phyloP scores from a whole-genome alignment of 2,329 filamentous ascomycete genomes.

The Aspergillus fischeri region DNA sequence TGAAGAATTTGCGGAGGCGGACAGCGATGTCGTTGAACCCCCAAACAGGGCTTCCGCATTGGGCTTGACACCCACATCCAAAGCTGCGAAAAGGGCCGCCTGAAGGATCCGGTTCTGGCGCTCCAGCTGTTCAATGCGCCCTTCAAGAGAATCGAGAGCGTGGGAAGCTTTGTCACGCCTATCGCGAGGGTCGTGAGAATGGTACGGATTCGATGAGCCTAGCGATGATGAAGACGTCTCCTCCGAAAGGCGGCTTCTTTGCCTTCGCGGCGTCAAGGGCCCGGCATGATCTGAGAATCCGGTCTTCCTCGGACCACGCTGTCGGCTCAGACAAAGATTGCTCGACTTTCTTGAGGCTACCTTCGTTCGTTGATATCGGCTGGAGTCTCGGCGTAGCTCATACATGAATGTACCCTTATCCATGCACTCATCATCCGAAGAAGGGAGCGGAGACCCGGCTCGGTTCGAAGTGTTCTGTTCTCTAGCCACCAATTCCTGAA shows the following conservation, averaged over 20 bases:
- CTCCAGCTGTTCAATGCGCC: conserved; percentile 37
- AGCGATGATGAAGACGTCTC: conserved; percentile 21
- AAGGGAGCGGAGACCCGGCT: conserved; percentile 35
- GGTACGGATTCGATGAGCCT: conserved; percentile 19
- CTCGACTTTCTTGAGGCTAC: conserved; percentile 5
- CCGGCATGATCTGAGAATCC: conserved; percentile 6
- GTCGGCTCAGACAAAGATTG: conserved; percentile 3
- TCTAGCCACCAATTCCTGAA: conserved; percentile 14
- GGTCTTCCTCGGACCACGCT: conserved; percentile 6
- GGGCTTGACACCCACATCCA: conserved; percentile 35
- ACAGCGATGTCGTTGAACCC: conserved; percentile 18
- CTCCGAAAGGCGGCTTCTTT: conserved; percentile 16
- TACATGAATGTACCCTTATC: conserved; percentile 10
- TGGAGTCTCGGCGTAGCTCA: conserved; percentile 4
- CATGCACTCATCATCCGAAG: conserved; percentile 39
- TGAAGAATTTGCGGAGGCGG: conserved; percentile 6
- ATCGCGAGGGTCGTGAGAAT: conserved; percentile 17
- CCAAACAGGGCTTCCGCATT: conserved; percentile 24
- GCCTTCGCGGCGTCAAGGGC: conserved; percentile 22
- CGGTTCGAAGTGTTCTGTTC: conserved; percentile 14
- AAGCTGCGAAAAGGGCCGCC: conserved; percentile 38
- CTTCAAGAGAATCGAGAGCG: conserved; percentile 28
- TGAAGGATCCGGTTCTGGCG: conserved; percentile 42
- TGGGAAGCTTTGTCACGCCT: conserved; percentile 14
- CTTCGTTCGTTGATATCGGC: conserved; percentile 12